Conservation (phyloP, 1,284 basidiomycete genomes). For the Polyporus tsugae region DNA sequence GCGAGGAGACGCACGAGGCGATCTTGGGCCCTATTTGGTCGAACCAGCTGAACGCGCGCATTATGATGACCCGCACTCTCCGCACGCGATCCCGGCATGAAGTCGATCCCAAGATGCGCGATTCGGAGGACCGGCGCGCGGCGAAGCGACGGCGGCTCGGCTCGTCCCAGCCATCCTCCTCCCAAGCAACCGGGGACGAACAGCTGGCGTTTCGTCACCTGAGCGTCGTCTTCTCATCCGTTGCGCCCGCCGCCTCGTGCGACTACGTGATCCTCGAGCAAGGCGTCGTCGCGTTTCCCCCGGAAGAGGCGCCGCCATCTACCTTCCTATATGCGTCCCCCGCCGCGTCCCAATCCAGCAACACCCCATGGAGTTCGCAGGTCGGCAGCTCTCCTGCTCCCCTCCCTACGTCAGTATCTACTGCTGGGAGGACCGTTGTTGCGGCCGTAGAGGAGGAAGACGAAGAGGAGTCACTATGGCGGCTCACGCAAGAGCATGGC, state of each 20-base stretch:
- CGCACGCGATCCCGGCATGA: constrained; percentile 48
- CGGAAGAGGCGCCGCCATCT: constrained; percentile 27
- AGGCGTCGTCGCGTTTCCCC: constrained; percentile 54
- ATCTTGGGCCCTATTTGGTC: constrained; percentile 91
- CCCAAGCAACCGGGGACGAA: constrained; percentile 41
- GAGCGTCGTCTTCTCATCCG: constrained; percentile 79
- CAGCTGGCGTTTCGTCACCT: constrained; percentile 65
- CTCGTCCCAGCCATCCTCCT: not conserved
- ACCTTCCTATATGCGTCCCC: constrained; percentile 19
- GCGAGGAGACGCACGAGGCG: constrained; percentile 77
- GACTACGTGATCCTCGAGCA: constrained; percentile 76
- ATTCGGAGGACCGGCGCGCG: not conserved
- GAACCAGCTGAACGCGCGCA: constrained; percentile 84
- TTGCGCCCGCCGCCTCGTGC: constrained; percentile 62
- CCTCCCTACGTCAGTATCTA: not conserved
- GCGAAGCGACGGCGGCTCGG: constrained; percentile 11
- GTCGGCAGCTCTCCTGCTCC: not conserved
- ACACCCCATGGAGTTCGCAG: not conserved
- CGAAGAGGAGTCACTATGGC: constrained; percentile 17
- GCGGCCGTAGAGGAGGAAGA: constrained; percentile 9
- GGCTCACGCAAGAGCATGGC: constrained; percentile 9
- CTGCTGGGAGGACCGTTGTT: not conserved
- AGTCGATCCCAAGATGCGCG: constrained; percentile 5
- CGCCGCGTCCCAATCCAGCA: not conserved
- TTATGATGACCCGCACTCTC: constrained; percentile 84